Percentiles rank a stretch among this genome's conserved stretches.
These are phyloP conservation scores for Bromus sterilis DNA, from an alignment of 176 grass and related monocot species.

Conservation along the genomic window DNA sequence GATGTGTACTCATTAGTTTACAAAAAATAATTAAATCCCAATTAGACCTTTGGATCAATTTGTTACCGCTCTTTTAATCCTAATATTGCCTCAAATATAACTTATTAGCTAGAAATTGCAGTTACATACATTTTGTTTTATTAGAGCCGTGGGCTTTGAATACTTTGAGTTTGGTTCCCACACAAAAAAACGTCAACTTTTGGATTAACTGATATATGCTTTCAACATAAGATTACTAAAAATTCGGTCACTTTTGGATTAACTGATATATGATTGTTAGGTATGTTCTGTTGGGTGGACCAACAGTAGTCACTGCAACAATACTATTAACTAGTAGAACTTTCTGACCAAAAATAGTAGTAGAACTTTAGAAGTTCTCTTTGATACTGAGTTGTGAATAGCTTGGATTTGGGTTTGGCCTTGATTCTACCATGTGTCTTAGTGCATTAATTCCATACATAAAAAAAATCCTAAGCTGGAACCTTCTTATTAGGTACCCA, in stretches of 20 bases:
- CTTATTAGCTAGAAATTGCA: background rate
- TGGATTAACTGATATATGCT: background rate
- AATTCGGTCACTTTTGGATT: background rate
- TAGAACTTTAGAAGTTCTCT: background rate
- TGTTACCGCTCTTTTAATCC: background rate
- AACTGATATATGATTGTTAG: background rate
- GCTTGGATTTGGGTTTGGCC: background rate
- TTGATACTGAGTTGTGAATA: background rate
- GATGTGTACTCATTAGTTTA: background rate
- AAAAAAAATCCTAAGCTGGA: background rate
- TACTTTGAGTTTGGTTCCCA: too few species aligned
- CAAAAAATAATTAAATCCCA: background rate
- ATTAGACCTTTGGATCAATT: background rate
- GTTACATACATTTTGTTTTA: background rate
- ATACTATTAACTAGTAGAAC: background rate
- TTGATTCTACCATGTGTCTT: slow-evolving; percentile 19
- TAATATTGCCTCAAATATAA: too few species aligned
- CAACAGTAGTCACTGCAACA: background rate
- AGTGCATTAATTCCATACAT: background rate
- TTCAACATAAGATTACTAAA: too few species aligned
- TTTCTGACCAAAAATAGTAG: too few species aligned
- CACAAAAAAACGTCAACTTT: too few species aligned
- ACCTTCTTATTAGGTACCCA: background rate
- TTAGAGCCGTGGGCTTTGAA: background rate
- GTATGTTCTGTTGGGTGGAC: background rate